Conservation (phyloP, 2,329 filamentous ascomycete genomes). For the Karstenula rhodostoma region DNA sequence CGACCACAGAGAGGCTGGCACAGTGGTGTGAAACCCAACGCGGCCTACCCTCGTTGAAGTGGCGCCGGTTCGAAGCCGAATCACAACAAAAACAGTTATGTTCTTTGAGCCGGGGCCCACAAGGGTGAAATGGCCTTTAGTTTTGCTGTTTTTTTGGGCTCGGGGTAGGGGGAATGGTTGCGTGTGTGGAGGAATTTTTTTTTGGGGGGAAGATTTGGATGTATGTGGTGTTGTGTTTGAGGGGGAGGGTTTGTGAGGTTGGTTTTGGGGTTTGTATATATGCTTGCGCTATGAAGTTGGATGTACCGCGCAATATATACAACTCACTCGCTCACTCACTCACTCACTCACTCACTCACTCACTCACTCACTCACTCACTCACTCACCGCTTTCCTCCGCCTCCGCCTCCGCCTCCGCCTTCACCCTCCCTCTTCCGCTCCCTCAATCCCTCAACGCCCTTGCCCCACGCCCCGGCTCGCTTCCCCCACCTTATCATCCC, state of each 20-base stretch:
- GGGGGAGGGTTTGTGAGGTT: too few species aligned
- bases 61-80: neutral
- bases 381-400: neutral
- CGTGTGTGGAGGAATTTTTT: too few species aligned
- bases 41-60: neutral
- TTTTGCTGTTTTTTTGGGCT: neutral
- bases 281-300: too few species aligned
- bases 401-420: neutral
- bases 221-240: too few species aligned
- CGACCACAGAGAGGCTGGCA: neutral
- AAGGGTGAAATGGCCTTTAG: neutral
- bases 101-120: neutral
- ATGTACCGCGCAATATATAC: too few species aligned
- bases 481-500: slow-evolving; percentile 62
- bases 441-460: slow-evolving; percentile 57
- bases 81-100: neutral
- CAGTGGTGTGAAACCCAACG: neutral
- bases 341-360: too few species aligned
- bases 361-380: too few species aligned
- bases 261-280: too few species aligned
- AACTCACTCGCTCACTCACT: too few species aligned
- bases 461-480: slow-evolving; percentile 62
- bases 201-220: too few species aligned
- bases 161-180: too few species aligned
- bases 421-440: slow-evolving; percentile 45